phyloP scores from a whole-genome alignment of 768 basidiomycete genomes.

The Termitomyces bulborhizus region DNA sequence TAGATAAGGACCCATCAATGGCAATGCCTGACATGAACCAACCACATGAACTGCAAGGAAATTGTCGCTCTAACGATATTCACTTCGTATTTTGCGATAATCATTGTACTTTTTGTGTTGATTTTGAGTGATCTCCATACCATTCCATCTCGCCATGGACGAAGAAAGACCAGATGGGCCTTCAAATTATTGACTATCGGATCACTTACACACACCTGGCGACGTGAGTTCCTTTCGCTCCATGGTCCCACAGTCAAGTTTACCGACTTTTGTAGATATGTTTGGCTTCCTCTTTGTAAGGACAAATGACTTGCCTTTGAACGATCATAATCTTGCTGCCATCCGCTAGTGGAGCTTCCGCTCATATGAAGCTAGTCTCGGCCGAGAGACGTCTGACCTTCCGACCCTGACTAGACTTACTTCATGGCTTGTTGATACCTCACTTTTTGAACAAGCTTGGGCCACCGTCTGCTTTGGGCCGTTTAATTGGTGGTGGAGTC shows the following conservation, averaged over 20 bases:
- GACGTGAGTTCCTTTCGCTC: constrained; percentile 19
- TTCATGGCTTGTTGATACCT: constrained; percentile 47
- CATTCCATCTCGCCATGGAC: not conserved
- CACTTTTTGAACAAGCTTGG: constrained; percentile 59
- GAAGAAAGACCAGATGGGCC: not conserved
- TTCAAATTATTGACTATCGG: constrained; percentile 18
- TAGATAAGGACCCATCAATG: no score
- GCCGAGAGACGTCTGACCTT: constrained; percentile 6
- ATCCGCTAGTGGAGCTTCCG: constrained; percentile 46
- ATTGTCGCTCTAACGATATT: constrained; percentile 14
- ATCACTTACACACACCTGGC: constrained; percentile 30
- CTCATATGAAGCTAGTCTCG: constrained; percentile 28
- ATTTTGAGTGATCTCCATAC: constrained; percentile 4
- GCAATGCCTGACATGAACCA: no score
- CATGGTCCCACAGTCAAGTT: not conserved
- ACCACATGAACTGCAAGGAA: not conserved
- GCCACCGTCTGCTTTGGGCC: constrained; percentile 34
- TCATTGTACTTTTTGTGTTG: constrained; percentile 17
- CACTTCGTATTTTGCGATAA: constrained; percentile 20
- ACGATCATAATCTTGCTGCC: not conserved
- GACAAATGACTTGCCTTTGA: not conserved
- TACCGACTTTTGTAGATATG: constrained; percentile 20
- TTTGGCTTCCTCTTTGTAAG: constrained; percentile 26
- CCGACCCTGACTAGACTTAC: constrained; percentile 25
- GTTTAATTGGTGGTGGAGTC: constrained; percentile 66